Base-by-base conservation (phyloP, 2,329 filamentous ascomycete species). In the Xylariaceae sp. region DNA sequence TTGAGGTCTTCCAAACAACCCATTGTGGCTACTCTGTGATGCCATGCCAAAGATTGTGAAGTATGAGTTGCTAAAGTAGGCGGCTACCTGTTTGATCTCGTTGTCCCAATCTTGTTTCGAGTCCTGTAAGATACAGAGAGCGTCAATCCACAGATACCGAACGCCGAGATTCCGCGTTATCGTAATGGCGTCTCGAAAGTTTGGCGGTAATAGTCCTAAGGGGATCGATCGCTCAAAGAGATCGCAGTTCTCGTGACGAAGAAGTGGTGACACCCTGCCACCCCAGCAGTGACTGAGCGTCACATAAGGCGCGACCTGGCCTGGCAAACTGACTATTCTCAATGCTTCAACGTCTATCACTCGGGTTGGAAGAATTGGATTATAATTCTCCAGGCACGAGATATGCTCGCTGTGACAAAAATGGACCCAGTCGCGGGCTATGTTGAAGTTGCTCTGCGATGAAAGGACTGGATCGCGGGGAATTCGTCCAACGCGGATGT, bases 71-170 rank as follows among this genome's bases (percentile, higher is more conserved):
- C 33, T 15, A 10, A 5, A 36, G 33, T 36, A 36, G 12, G 12
- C 5, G 33, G 12, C 33, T 15, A 36, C 10, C 9, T 36, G 12
- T 9, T 36, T 36, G 10, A 22, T 15, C n/a, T 42, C 17, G 12
- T 7, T 22, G 6, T 42, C 18, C 40, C 40, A n/a, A 15, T 42
- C 40, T 30, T 42, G 17, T 14, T 27, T 30, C n/a, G 40, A 42
- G 11, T 42, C 22, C 22, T 42, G 40, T 9, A 42, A 22, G 22
- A 27, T 30, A 18, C 40, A 42, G 18, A 42, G 17, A 30, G 12
- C 11, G 40, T 42, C 40, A 30, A 42, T 42, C 40, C 40, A 42
- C 40, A 42, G 17, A 22, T 42, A 42, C 14, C 22, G 40, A n/a
- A 42, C 30, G 22, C 19, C 19, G 22, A 18, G 14, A 7, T 30